A percentile compares a stretch with the other conserved stretches of the same genome.
phyloP scores from a whole-genome alignment of 371 early-diverging fungal species.

The Massospora cicadina region DNA sequence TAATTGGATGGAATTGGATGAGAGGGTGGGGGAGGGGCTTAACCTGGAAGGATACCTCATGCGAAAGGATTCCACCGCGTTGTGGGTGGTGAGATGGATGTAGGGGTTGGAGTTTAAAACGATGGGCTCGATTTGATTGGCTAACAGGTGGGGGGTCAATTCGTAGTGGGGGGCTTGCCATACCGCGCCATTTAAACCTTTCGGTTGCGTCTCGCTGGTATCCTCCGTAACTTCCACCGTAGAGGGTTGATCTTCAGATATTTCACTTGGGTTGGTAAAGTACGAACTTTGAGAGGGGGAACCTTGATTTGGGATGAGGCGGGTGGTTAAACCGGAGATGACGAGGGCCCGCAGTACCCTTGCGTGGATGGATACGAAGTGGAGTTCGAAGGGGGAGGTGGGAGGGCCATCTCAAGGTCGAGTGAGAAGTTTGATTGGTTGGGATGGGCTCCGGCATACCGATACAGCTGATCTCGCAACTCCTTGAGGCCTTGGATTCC shows the following conservation, averaged over 20 bases:
- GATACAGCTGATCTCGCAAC: constrained; percentile 26
- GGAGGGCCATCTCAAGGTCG: not conserved
- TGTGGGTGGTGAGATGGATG: not conserved
- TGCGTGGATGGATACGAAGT: constrained; percentile 18
- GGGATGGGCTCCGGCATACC: constrained; percentile 23
- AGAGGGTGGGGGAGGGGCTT: no score
- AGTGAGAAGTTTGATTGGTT: not conserved
- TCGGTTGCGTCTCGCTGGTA: no score
- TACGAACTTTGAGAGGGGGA: constrained; percentile 20
- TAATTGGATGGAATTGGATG: no score
- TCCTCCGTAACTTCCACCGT: no score
- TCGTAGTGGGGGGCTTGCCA: no score
- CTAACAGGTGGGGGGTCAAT: not conserved
- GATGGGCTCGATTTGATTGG: not conserved
- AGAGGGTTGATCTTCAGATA: not conserved
- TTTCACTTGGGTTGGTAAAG: not conserved
- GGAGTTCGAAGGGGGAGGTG: constrained; percentile 18
- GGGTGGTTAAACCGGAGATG: constrained; percentile 20
- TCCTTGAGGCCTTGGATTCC: constrained; percentile 54
- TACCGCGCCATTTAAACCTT: no score
- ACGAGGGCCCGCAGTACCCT: constrained; percentile 18
- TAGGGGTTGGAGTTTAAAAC: not conserved
- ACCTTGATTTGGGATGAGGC: no score
- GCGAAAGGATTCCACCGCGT: no score
- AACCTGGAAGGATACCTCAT: no score